Base-by-base conservation (phyloP, 2,329 filamentous ascomycete genomes). In the Juglanconis sp. region DNA sequence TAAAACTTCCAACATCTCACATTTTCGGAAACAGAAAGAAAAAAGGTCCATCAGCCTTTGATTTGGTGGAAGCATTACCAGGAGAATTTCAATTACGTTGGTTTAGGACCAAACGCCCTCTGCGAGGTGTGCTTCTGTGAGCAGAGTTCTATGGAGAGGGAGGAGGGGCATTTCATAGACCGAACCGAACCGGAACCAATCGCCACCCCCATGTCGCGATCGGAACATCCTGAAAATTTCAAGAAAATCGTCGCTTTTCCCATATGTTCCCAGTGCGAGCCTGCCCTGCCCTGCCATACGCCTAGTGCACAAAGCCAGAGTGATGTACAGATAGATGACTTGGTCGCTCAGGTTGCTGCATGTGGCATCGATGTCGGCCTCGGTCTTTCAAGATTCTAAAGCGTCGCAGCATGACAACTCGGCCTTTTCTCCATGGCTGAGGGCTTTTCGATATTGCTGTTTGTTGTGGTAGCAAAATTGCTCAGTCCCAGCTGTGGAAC, bases 401-500 rank as follows among this genome's bases (percentile, higher is more conserved):
- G 42, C 15, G 42, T 5, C 5, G 2, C 1, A 24, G 17, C 17
- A 24, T 24, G 17, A 1, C 17, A 24, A 24, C 17, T 49, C 52
- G 17, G 17, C 17, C 17, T 24, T 24, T 24, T 24, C 17, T 2
- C 17, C 17, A 2, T 24, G 17, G 17, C 17, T 24, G 17, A 24
- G 17, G 17, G 17, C 17, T 24, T 24, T 24, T 24, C 17, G 17
- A 24, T 24, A 24, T 24, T 24, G 17, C 17, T 24, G 17, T 24
- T 24, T 24, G 17, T 24, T 24, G 17, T 24, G 17, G 17, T 24
- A 24, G 17, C 17, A 24, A 53, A 17, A 3, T 24, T n/a, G 13
- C 42, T 57, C 49, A 60, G 58, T 61, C 31, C 38, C 44, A 63
- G 3, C 61, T 63, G 34, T 38, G 1, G 15, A 32, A 15, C 9